Evolutionary conservation across 371 early-diverging fungal genomes (phyloP).

Genomic region (Mucor saturninus): DNA sequence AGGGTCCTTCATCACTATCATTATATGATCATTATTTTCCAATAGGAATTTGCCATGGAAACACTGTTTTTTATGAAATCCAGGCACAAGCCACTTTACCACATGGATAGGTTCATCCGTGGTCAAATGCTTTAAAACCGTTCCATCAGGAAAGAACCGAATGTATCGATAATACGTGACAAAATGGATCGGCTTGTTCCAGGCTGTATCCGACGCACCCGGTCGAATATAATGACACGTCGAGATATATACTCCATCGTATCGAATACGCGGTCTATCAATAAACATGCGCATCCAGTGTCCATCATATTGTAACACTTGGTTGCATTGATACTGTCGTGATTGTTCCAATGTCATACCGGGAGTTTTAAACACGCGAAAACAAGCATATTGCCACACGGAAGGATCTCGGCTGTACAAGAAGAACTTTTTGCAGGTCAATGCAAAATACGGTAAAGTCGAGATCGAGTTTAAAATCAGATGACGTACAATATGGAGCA

Average conservation of each 20-base stretch:
- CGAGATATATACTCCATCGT: constrained; percentile 74
- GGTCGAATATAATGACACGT: constrained; percentile 66
- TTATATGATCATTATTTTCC: constrained; percentile 28
- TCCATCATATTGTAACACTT: constrained; percentile 39
- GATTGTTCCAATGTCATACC: constrained; percentile 36
- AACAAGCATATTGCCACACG: constrained; percentile 64
- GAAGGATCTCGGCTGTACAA: constrained; percentile 50
- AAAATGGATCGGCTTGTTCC: constrained; percentile 66
- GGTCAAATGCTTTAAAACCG: constrained; percentile 51
- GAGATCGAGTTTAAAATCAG: constrained; percentile 51
- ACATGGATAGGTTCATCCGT: constrained; percentile 60
- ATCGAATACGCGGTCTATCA: constrained; percentile 67
- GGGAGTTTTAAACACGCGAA: constrained; percentile 44
- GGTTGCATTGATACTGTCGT: constrained; percentile 16
- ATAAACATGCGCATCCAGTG: constrained; percentile 62
- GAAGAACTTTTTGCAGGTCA: constrained; percentile 62
- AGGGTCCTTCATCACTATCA: constrained; percentile 40
- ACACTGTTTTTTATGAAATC: constrained; percentile 42
- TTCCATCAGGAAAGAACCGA: constrained; percentile 66
- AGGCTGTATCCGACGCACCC: constrained; percentile 55
- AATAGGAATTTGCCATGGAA: constrained; percentile 51
- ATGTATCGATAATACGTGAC: constrained; percentile 77
- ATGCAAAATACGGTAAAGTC: constrained; percentile 50
- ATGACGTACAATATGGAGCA: constrained; percentile 40
- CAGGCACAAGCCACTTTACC: constrained; percentile 35